These are phyloP conservation scores for Protomyces lactucae-debilis DNA, from an alignment of 1,139 yeast genomes.

Conservation along the genomic window DNA sequence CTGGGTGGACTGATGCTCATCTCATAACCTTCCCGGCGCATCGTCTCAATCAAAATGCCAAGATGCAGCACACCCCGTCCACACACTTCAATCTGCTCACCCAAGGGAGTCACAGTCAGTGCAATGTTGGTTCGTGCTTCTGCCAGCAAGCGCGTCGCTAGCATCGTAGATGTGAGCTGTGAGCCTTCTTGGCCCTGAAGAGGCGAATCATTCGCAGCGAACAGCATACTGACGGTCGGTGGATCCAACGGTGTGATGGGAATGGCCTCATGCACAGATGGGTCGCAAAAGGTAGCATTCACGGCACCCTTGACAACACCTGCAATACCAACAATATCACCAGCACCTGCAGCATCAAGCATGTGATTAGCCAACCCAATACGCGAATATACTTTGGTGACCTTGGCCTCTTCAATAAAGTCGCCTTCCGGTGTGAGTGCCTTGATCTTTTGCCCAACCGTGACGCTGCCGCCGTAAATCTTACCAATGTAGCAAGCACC, in stretches of 20 bases:
- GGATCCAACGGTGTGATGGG: conserved; percentile 24
- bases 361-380: conserved; percentile 15
- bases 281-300: conserved; percentile 22
- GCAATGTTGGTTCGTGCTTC: conserved; percentile 28
- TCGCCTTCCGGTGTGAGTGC: conserved; percentile 22
- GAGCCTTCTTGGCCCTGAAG: conserved; percentile 22
- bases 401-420: conserved; percentile 19
- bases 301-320: conserved; percentile 22
- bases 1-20: conserved; percentile 24
- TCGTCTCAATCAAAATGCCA: conserved; percentile 23
- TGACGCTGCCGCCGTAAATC: conserved; percentile 17
- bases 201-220: conserved; percentile 25
- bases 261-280: conserved; percentile 1
- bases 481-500: conserved; percentile 25
- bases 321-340: conserved; percentile 23
- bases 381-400: conserved; percentile 24
- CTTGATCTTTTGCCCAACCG: conserved; percentile 10
- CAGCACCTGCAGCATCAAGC: conserved; percentile 20
- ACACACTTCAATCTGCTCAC: conserved; percentile 23
- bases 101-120: conserved; percentile 1
- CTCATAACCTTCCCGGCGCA: conserved; percentile 25
- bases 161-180: conserved; percentile 21
- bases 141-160: conserved; percentile 4
- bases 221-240: conserved; percentile 24
- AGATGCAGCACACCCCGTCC: conserved; percentile 25